A percentile compares a stretch with the other conserved stretches of the same genome.
phyloP scores from a whole-genome alignment of 1,284 basidiomycete genomes.

The Pyrrhoderma noxium region DNA sequence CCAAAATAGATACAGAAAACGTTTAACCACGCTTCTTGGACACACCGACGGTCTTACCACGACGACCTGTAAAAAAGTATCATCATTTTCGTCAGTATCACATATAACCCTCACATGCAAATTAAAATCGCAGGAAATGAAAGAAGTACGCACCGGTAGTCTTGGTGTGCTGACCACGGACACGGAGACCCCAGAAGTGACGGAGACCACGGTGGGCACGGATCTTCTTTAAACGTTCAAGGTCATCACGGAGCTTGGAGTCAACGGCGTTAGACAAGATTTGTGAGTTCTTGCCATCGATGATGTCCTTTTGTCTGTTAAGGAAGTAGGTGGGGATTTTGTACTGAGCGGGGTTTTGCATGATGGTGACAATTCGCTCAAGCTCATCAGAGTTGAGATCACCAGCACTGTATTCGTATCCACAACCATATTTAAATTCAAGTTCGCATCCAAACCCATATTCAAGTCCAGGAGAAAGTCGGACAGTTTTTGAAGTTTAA shows the following conservation, averaged over 20 bases:
- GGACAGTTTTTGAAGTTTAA: too few relatives aligned
- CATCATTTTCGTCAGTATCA: too few relatives aligned
- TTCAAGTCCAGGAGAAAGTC: too few relatives aligned
- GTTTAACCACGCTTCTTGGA: conserved; percentile 84
- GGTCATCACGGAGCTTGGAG: conserved; percentile 97
- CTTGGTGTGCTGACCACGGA: conserved; percentile 98
- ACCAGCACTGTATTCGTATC: conserved; percentile 55
- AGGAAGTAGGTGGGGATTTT: conserved; percentile 99
- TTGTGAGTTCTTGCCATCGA: conserved; percentile 96
- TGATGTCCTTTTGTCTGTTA: conserved; percentile 98
- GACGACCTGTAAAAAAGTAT: conserved; percentile 50
- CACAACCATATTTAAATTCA: not conserved
- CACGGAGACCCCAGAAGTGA: conserved; percentile 95
- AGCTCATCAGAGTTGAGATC: conserved; percentile 97
- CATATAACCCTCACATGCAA: not conserved
- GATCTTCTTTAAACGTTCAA: conserved; percentile 99
- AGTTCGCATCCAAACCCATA: too few relatives aligned
- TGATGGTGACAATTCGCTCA: conserved; percentile 98
- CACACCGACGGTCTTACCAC: conserved; percentile 89
- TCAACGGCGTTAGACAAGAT: conserved; percentile 96
- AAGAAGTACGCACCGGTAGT: conserved; percentile 70
- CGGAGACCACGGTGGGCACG: conserved; percentile 96
- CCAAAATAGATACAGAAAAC: conserved; percentile 8
- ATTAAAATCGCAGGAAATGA: not conserved
- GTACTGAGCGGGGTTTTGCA: conserved; percentile 99